Conservation (phyloP, 2,329 filamentous ascomycete genomes). For the Ophiostoma ulmi region DNA sequence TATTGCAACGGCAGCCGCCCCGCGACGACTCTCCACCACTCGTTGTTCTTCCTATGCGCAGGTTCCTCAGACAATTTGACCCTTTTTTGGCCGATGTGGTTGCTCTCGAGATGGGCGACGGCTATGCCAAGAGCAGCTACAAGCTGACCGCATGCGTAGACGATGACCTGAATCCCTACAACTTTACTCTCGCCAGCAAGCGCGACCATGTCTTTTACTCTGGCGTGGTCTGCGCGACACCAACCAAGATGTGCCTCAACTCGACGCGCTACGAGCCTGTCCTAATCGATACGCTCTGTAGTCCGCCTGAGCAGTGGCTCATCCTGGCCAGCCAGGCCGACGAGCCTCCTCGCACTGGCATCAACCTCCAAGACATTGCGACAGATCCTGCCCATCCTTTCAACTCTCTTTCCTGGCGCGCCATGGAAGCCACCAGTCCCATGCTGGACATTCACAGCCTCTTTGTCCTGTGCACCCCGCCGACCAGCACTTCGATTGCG, state of each 20-base stretch:
- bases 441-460: not conserved
- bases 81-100: not conserved
- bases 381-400: not conserved
- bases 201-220: not conserved
- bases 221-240: not conserved
- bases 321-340: not conserved
- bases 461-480: not conserved
- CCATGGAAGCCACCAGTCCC: not conserved
- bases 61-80: not conserved
- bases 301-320: not conserved
- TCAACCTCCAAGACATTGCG: not conserved
- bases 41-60: not conserved
- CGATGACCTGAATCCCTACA: not conserved
- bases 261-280: not conserved
- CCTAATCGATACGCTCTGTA: not conserved
- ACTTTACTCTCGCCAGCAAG: not conserved
- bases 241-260: not conserved
- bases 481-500: not conserved
- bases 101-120: not conserved
- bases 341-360: too few relatives aligned
- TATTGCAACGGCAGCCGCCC: not conserved
- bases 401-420: not conserved
- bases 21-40: not conserved
- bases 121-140: not conserved
- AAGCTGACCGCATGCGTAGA: not conserved